Evolutionary conservation across 2,329 filamentous ascomycete species (phyloP).

Genomic region (Colletotrichum cereale): DNA sequence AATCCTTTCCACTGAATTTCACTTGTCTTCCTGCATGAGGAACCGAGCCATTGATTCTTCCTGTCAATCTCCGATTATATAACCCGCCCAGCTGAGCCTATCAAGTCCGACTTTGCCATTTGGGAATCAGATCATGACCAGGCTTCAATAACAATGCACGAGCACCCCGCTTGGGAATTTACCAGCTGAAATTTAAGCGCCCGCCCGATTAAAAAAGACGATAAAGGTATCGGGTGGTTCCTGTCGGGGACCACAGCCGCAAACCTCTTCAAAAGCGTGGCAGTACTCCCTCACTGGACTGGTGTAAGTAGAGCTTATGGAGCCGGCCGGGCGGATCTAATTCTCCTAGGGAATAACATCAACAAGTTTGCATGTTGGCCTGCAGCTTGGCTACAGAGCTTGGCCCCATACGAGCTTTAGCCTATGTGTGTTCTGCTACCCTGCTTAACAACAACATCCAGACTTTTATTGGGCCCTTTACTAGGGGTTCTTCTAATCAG

Average conservation of each 20-base stretch:
- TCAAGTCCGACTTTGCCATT: background rate
- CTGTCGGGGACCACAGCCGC: background rate
- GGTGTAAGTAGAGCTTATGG: background rate
- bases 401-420: background rate
- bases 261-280: background rate
- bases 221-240: background rate
- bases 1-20: background rate
- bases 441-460: background rate
- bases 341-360: background rate
- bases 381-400: background rate
- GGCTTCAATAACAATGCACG: constrained; percentile 1
- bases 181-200: background rate
- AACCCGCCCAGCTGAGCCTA: background rate
- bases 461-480: background rate
- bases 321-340: background rate
- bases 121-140: background rate
- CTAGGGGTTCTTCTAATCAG: no score
- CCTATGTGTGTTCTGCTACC: background rate
- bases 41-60: background rate
- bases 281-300: no score
- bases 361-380: background rate
- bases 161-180: background rate
- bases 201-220: background rate
- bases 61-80: background rate
- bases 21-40: no score